These are phyloP conservation scores for Erodium texanum DNA, from an alignment of 441 rosid species.

Conservation along the genomic window DNA sequence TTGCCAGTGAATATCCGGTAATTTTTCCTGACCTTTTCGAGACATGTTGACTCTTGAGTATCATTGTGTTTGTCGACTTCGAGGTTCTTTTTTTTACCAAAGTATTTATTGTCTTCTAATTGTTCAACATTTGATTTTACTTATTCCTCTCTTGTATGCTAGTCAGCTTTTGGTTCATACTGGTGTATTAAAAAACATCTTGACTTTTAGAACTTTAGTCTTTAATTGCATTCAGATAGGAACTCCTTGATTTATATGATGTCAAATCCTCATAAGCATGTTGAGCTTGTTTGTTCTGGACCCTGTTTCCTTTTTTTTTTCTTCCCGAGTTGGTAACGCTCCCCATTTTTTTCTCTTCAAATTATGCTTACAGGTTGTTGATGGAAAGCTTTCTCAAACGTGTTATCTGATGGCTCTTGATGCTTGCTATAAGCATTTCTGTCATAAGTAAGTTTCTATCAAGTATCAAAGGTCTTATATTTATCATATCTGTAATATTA, in stretches of 20 bases:
- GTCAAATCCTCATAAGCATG: not conserved
- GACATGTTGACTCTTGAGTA: too few species aligned
- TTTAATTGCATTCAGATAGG: too few species aligned
- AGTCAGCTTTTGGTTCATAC: too few species aligned
- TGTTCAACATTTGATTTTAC: too few species aligned
- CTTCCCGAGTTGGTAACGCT: not conserved
- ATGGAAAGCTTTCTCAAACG: slow-evolving; percentile 97
- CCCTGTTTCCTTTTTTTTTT: not conserved
- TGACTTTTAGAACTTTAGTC: too few species aligned
- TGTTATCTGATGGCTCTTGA: slow-evolving; percentile 98
- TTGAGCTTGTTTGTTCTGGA: not conserved
- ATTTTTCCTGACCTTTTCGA: slow-evolving; percentile 6
- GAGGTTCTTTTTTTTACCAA: too few species aligned
- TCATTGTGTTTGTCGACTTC: too few species aligned
- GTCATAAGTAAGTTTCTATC: slow-evolving; percentile 53
- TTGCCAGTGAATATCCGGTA: slow-evolving; percentile 99
- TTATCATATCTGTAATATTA: too few species aligned
- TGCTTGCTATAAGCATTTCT: slow-evolving; percentile 70
- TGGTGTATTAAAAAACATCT: too few species aligned
- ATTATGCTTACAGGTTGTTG: slow-evolving; percentile 66
- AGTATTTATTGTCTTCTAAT: too few species aligned
- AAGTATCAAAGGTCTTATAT: slow-evolving; percentile 7
- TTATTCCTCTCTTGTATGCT: too few species aligned
- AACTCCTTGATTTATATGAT: not conserved
- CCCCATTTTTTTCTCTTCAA: not conserved